Base-by-base conservation (phyloP, 177 flowering plant species). In the Vitis hybrid region DNA sequence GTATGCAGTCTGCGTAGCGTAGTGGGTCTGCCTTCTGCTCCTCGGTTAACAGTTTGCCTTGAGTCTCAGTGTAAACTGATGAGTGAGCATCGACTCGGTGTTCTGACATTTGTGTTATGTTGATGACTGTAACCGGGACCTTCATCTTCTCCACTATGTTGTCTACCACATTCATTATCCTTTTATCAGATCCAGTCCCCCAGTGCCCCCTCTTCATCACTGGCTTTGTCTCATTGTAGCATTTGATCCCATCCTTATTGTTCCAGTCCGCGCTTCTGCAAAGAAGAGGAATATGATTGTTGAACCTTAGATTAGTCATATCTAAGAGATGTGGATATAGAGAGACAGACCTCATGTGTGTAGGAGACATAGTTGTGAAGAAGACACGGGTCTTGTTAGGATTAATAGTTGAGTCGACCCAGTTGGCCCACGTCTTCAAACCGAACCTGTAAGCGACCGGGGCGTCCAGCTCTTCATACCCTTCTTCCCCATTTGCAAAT, bases 401-500 rank as follows among this genome's bases (percentile, higher is more conserved):
- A 78, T 93, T 75, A n/a, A 92, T 67, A 10, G 70, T 92, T 1
- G 97, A 82, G 72, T 96, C 99, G 13, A 92, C 81, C 99, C 99
- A 96, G 62, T 93, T 92, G 11, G 97, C 98, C 99, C 98, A 96
- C 18, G 97, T 93, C 75, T 84, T 91, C 68, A 93, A 71, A 16
- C 76, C 92, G 15, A 91, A 53, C 51, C 76, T 82, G 76, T 90
- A 95, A 49, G 99, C 90, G 14, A 85, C 72, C 5, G 85, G 78
- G 16, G 92, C 81, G 6, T 91, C 97, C 51, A 95, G 53, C 69
- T 85, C 98, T 72, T 90, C 92, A 20, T 22, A 86, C 14, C 95
- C 99, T 67, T 87, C 91, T 74, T 83, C 89, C 2, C 94, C 97
- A 66, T 96, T 89, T 20, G 83, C 82, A 72, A 92, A 96, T 3